Conservation (phyloP, 2,329 filamentous ascomycete species). For the Sphaerulina populicola region DNA sequence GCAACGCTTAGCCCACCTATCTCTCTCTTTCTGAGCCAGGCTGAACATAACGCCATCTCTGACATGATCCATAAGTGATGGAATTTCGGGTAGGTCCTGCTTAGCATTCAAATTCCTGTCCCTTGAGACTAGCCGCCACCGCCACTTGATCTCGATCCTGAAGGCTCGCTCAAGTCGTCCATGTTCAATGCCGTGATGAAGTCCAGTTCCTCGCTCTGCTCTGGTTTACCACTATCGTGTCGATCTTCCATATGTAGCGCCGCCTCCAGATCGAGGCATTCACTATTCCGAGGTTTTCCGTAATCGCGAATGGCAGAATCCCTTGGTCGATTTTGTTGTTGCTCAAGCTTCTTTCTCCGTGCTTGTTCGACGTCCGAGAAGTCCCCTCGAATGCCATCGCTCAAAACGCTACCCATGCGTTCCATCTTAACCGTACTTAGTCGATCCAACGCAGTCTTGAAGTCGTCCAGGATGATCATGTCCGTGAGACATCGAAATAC, state of each 20-base stretch:
- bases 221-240: conserved; percentile 1
- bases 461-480: conserved; percentile 59
- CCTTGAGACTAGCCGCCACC: background rate
- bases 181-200: conserved; percentile 9
- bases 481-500: conserved; percentile 62
- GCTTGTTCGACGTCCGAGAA: conserved; percentile 25
- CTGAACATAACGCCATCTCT: too few species aligned
- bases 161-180: conserved; percentile 4
- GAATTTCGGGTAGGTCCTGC: too few species aligned
- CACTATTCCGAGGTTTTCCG: conserved; percentile 9
- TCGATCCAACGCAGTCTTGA: conserved; percentile 51
- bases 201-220: conserved; percentile 1
- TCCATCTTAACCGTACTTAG: conserved; percentile 41
- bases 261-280: conserved; percentile 24
- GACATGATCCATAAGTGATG: too few species aligned
- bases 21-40: too few species aligned
- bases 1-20: too few species aligned
- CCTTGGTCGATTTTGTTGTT: conserved; percentile 3
- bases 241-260: conserved; percentile 19
- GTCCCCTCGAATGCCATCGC: conserved; percentile 24
- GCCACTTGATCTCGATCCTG: conserved; percentile 3
- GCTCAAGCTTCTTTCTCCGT: conserved; percentile 17
- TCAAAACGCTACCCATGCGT: conserved; percentile 24
- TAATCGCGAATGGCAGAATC: conserved; percentile 3
- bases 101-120: background rate